phyloP scores from a whole-genome alignment of 176 grass and related monocot species.

The Hordeum vulgare region MorexV3_pseudomolecules_assembly NC_058524.1:190115128-190115627 shows the following conservation, averaged over 20 bases:
- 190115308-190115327: not conserved
- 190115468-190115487: slow-evolving; percentile 53
- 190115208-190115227: slow-evolving; percentile 68
- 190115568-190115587: slow-evolving; percentile 35
- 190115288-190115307: not conserved
- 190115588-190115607: slow-evolving; percentile 45
- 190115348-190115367: not conserved
- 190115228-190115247: slow-evolving; percentile 36
- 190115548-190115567: slow-evolving; percentile 22
- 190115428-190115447: slow-evolving; percentile 41
- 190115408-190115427: slow-evolving; percentile 33
- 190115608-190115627: slow-evolving; percentile 73
- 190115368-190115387: not conserved
- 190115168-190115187: slow-evolving; percentile 76
- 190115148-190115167: slow-evolving; percentile 54
- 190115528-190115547: slow-evolving; percentile 82
- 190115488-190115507: slow-evolving; percentile 38
- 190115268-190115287: not conserved
- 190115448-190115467: slow-evolving; percentile 45
- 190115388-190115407: not conserved
- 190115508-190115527: slow-evolving; percentile 54
- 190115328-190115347: not conserved
- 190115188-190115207: slow-evolving; percentile 59
- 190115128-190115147: slow-evolving; percentile 65
- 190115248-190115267: not conserved